phyloP scores from a whole-genome alignment of 2,329 filamentous ascomycete genomes.

The Aurifilum marmelostoma region DNA sequence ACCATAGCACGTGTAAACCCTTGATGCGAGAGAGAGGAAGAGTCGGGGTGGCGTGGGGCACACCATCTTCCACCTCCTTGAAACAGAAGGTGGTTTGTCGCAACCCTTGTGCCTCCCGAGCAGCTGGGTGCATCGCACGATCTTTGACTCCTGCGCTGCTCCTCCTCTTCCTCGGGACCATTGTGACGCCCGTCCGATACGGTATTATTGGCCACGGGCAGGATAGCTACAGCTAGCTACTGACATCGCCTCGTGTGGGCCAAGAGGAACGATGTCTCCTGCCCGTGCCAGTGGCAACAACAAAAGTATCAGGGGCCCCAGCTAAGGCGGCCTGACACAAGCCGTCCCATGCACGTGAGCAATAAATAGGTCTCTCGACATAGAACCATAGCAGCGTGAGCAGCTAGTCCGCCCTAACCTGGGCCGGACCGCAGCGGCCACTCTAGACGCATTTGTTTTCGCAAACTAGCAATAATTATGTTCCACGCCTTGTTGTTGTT shows the following conservation, averaged over 20 bases:
- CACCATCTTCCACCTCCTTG: conserved; percentile 18
- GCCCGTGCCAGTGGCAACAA: neutral
- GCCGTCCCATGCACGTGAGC: conserved; percentile 1
- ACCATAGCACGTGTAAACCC: neutral
- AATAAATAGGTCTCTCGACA: conserved; percentile 1
- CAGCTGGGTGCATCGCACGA: conserved; percentile 10
- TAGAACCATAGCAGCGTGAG: neutral
- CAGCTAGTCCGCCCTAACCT: neutral
- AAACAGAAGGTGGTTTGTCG: conserved; percentile 21
- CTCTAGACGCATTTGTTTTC: neutral
- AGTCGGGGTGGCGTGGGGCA: neutral
- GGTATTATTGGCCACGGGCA: neutral
- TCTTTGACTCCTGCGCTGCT: neutral
- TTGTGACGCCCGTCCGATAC: neutral
- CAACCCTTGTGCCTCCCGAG: conserved; percentile 10
- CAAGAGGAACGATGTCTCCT: neutral
- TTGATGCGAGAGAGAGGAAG: neutral
- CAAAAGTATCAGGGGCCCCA: no score
- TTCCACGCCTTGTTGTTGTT: neutral
- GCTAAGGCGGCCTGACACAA: conserved; percentile 7
- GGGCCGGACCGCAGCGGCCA: neutral
- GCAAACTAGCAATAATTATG: neutral
- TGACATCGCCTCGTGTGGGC: neutral
- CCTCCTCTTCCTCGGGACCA: neutral
- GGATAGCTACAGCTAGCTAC: neutral